A percentile compares a stretch with the other conserved stretches of the same genome.
phyloP scores from a whole-genome alignment of 345 rosid species.

The Hypericum perforatum region DNA sequence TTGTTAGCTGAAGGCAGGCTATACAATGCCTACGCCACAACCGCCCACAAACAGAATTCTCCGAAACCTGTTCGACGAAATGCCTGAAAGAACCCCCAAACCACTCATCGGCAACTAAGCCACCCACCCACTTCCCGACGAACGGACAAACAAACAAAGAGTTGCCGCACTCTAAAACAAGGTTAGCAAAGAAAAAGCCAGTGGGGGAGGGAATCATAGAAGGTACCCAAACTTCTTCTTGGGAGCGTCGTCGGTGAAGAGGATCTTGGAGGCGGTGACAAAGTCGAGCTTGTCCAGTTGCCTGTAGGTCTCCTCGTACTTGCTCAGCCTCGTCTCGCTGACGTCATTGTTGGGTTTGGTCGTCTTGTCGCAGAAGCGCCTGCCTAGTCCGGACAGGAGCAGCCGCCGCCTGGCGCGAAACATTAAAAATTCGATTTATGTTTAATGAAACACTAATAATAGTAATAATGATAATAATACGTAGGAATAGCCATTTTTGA shows the following conservation, averaged over 20 bases:
- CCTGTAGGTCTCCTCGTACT: constrained; percentile 42
- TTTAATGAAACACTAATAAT: too few relatives aligned
- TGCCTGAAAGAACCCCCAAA: constrained; percentile 14
- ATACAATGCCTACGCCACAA: too few relatives aligned
- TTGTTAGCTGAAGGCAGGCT: too few relatives aligned
- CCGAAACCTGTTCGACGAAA: constrained; percentile 22
- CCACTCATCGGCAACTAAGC: not conserved
- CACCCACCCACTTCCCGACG: not conserved
- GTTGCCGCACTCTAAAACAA: too few relatives aligned
- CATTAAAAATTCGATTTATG: constrained; percentile 15
- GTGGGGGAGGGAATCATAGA: too few relatives aligned
- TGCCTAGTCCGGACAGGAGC: constrained; percentile 20
- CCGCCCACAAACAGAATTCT: not conserved
- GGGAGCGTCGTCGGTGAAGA: constrained; percentile 53
- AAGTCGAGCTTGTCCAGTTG: constrained; percentile 74
- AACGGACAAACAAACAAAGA: not conserved
- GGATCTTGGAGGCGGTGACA: constrained; percentile 61
- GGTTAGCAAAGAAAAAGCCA: too few relatives aligned
- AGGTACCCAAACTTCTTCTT: constrained; percentile 72
- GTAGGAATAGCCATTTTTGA: too few relatives aligned
- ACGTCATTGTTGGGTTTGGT: constrained; percentile 4
- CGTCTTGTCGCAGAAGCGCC: constrained; percentile 21
- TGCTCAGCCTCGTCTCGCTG: constrained; percentile 20
- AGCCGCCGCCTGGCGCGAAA: constrained; percentile 29
- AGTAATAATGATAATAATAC: too few relatives aligned